Evolutionary conservation across 2,329 filamentous ascomycete genomes (phyloP), one percentile per base, ranked within the genome.

Genomic region (Stachybotrys chartarum): DNA sequence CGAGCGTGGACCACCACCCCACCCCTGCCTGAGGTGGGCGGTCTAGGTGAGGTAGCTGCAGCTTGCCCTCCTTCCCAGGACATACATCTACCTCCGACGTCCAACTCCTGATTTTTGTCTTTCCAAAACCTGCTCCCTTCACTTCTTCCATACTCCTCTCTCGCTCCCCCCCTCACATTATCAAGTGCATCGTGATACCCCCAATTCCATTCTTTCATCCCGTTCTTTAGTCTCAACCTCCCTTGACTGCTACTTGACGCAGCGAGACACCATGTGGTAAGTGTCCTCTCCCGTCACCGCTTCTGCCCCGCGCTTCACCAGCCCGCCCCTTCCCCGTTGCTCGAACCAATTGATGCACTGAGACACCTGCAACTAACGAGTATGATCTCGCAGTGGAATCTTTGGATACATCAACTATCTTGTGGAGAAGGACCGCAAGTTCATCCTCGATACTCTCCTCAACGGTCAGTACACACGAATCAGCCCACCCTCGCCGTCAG

Each of bases 321-420:
- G 55, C 60, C 30, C 35, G 45, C 51, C 54, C 47, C 30, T 14
- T 42, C 10, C 35, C 35, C 10, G 5, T 42, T 42, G 35, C 35
- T 3, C 35, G 39, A 35, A 7, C 47, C 51, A 50, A 45, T 50
- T 51, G 52, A 55, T 49, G 14, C 55, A 18, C 47, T 7, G 47
- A 50, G 30, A 30, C 18, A 18, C 16, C 47, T 18, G n/a, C 6
- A 12, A 18, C 18, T 14, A 14, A 42, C 35, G 10, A 42, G 35
- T 14, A 10, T 14, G 35, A 42, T 42, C 8, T 5, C 57, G 58
- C 62, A 93, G 90, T 86, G 90, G 90, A 75, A 95, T 94, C 77
- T 95, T 97, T 79, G 93, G 93, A 68, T 97, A 97, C 83, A 90
- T 97, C 80, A 97, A 97, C 81, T 97, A 97, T 78, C 81, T 97